Conservation (phyloP, 1,284 basidiomycete species). For the Pascua sp. region DNA sequence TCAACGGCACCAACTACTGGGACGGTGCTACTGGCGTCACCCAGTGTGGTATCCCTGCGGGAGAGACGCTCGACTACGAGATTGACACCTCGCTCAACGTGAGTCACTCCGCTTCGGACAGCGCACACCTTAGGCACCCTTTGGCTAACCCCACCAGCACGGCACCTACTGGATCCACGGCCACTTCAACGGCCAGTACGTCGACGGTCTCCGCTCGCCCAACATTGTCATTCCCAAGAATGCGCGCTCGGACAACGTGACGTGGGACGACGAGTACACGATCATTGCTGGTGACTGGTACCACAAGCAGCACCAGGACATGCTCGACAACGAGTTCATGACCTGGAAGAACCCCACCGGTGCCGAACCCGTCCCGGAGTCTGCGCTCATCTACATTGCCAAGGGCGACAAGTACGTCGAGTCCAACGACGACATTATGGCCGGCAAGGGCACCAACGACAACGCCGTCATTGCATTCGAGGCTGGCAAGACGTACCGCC, state of each 20-base stretch:
- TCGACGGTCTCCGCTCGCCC: conserved; percentile 55
- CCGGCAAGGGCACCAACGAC: conserved; percentile 61
- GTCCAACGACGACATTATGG: conserved; percentile 30
- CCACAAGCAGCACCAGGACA: conserved; percentile 64
- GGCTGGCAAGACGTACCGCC: conserved; percentile 67
- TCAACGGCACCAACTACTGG: conserved; percentile 78
- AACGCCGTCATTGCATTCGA: conserved; percentile 79
- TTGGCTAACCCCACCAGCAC: conserved; percentile 24
- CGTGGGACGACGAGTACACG: conserved; percentile 89
- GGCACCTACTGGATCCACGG: conserved; percentile 88
- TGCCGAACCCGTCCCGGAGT: conserved; percentile 82
- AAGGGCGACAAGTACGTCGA: conserved; percentile 64
- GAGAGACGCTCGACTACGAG: conserved; percentile 68
- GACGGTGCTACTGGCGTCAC: conserved; percentile 80
- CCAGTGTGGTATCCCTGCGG: conserved; percentile 84
- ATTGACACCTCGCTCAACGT: conserved; percentile 58
- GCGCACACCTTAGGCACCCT: no score
- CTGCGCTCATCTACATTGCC: conserved; percentile 78
- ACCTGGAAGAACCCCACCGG: conserved; percentile 70
- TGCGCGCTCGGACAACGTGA: conserved; percentile 50
- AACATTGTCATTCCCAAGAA: conserved; percentile 65
- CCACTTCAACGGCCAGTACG: conserved; percentile 69
- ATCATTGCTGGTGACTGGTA: conserved; percentile 78
- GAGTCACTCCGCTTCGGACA: background rate
- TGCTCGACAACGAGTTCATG: conserved; percentile 68